phyloP scores from a whole-genome alignment of 352 stramenopile species.

The Plasmopara halstedii region DNA sequence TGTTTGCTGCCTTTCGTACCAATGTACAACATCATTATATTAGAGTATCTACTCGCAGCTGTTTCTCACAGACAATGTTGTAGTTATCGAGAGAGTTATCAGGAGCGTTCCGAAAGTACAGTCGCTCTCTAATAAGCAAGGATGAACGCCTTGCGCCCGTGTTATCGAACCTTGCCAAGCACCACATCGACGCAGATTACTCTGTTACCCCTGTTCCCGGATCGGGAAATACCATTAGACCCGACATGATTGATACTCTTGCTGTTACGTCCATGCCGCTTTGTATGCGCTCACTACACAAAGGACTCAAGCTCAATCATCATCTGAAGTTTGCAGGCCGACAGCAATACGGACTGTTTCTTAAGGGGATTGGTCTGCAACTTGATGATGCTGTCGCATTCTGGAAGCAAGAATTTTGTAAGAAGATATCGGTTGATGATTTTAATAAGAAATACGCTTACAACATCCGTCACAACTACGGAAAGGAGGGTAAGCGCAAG shows the following conservation, averaged over 20 bases:
- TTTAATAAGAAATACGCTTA: conserved; percentile 99
- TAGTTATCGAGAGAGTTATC: conserved; percentile 89
- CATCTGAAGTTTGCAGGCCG: conserved; percentile 96
- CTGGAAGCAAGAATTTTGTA: conserved; percentile 92
- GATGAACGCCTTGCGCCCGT: conserved; percentile 92
- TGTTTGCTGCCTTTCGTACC: conserved; percentile 89
- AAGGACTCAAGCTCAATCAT: conserved; percentile 90
- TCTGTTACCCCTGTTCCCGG: conserved; percentile 31
- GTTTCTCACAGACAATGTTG: not conserved
- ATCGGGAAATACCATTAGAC: conserved; percentile 69
- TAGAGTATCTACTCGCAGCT: not conserved
- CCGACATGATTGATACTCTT: conserved; percentile 89
- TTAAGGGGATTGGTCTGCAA: conserved; percentile 95
- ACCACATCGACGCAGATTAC: conserved; percentile 92
- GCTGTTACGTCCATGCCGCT: conserved; percentile 92
- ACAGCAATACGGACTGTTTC: conserved; percentile 97
- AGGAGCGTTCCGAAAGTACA: conserved; percentile 83
- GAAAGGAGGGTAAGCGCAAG: conserved; percentile 98
- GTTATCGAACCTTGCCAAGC: conserved; percentile 93
- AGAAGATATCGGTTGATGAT: conserved; percentile 93
- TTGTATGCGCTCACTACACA: conserved; percentile 96
- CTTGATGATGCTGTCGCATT: conserved; percentile 96
- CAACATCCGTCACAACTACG: conserved; percentile 99
- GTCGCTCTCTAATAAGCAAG: conserved; percentile 83
- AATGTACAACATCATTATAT: conserved; percentile 36